Conservation (phyloP, 2,329 filamentous ascomycete species). For the Thelonectria blattea region DNA sequence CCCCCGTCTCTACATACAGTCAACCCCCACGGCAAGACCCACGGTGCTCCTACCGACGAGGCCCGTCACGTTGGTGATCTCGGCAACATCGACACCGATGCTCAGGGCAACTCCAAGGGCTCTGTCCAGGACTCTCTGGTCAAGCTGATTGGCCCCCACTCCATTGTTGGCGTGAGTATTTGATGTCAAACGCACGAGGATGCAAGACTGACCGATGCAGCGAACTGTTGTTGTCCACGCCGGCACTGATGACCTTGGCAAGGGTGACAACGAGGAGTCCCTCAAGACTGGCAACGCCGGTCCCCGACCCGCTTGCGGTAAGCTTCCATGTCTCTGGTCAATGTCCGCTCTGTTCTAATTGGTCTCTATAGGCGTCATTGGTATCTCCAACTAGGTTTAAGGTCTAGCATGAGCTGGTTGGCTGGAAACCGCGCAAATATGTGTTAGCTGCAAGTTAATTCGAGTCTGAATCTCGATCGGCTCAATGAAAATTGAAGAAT, state of each 20-base stretch:
- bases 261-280: slow-evolving; percentile 89
- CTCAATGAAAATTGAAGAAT: slow-evolving; percentile 24
- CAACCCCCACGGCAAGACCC: slow-evolving; percentile 93
- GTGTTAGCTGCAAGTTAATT: background rate
- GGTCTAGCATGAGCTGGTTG: slow-evolving; percentile 12
- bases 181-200: background rate
- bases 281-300: slow-evolving; percentile 99
- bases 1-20: slow-evolving; percentile 63
- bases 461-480: slow-evolving; percentile 22
- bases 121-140: slow-evolving; percentile 79
- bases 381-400: slow-evolving; percentile 73
- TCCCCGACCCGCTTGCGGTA: slow-evolving; percentile 90
- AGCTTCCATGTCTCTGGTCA: slow-evolving; percentile 35
- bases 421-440: slow-evolving; percentile 1
- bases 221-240: slow-evolving; percentile 94
- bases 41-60: slow-evolving; percentile 84
- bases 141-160: slow-evolving; percentile 96
- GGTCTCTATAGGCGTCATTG: slow-evolving; percentile 73
- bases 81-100: slow-evolving; percentile 96
- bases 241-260: slow-evolving; percentile 96
- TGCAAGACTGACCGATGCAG: slow-evolving; percentile 50
- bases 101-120: slow-evolving; percentile 87
- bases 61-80: slow-evolving; percentile 95
- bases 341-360: slow-evolving; percentile 18
- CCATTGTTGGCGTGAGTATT: slow-evolving; percentile 82